A percentile compares a stretch with the other conserved stretches of the same genome.
Evolutionary conservation across 2,329 filamentous ascomycete genomes (phyloP).

Genomic region (Colletotrichum spaethianum): DNA sequence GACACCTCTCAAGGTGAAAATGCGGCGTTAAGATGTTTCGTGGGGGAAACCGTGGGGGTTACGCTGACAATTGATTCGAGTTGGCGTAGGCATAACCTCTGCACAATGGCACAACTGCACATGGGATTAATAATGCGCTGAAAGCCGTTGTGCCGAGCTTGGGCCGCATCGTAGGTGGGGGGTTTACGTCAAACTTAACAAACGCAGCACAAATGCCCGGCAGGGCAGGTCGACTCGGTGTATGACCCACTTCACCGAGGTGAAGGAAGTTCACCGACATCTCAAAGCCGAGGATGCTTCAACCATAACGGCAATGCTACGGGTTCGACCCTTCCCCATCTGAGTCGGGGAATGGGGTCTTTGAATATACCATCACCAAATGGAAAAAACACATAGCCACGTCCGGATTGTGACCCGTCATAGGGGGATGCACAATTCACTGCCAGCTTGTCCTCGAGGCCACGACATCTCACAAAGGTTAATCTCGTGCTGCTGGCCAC

Average conservation of each 20-base stretch:
- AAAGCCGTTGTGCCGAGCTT: neutral
- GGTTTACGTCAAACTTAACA: constrained; percentile 23
- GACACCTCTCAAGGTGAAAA: constrained; percentile 5
- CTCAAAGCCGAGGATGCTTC: neutral
- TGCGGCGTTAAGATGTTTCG: constrained; percentile 4
- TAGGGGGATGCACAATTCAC: neutral
- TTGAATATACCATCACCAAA: neutral
- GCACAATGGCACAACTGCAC: constrained; percentile 21
- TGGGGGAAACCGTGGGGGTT: constrained; percentile 23
- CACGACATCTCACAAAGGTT: constrained; percentile 4
- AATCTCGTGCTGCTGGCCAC: neutral
- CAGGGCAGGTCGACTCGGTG: constrained; percentile 6
- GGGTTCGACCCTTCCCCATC: constrained; percentile 6
- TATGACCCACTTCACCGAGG: neutral
- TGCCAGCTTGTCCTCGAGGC: neutral
- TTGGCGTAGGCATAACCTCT: neutral
- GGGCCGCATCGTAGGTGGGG: neutral
- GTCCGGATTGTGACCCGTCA: neutral
- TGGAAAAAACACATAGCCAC: neutral
- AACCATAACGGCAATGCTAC: neutral
- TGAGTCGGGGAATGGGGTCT: neutral
- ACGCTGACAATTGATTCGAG: neutral
- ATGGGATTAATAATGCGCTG: neutral
- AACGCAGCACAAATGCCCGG: neutral
- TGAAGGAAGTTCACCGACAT: constrained; percentile 18